A percentile compares a stretch with the other conserved stretches of the same genome.
phyloP scores from a whole-genome alignment of 495 filamentous ascomycete genomes.

The Aspergillus nanangensis region DNA sequence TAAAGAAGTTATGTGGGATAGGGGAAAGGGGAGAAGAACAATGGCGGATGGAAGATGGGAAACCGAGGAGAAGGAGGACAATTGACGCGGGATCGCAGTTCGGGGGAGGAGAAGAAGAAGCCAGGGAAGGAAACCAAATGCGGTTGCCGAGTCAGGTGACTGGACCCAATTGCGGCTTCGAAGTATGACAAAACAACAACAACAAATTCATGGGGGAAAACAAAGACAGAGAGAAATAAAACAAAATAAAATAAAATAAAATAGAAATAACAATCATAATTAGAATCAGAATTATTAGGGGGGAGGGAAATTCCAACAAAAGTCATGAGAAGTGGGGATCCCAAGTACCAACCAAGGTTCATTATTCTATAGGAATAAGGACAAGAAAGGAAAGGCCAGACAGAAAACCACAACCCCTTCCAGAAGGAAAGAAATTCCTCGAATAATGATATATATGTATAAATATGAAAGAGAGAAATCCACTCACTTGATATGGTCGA shows the following conservation, averaged over 20 bases:
- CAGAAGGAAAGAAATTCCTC: not conserved
- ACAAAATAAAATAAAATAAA: conserved; percentile 5
- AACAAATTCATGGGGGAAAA: not conserved
- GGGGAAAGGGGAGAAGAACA: conserved; percentile 2
- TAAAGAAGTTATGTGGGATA: conserved; percentile 5
- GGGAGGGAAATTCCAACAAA: no score
- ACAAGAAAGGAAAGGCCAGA: no score
- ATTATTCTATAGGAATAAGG: no score
- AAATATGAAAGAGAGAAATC: conserved; percentile 7
- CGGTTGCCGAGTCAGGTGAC: conserved; percentile 22
- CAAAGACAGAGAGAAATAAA: not conserved
- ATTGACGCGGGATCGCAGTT: not conserved
- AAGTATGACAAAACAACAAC: conserved; percentile 2
- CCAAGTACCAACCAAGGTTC: no score
- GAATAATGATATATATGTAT: not conserved
- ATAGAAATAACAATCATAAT: no score
- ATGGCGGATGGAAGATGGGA: not conserved
- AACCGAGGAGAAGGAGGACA: not conserved
- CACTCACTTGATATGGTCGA: conserved; percentile 52
- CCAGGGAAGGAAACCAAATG: not conserved
- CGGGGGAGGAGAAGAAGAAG: not conserved
- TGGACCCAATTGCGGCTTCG: conserved; percentile 7
- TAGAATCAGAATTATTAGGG: no score
- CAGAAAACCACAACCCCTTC: no score
- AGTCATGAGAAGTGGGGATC: no score